These are phyloP conservation scores for Aegilops speltoides DNA, from an alignment of 176 grass and related monocot species.

Conservation along the genomic window DNA sequence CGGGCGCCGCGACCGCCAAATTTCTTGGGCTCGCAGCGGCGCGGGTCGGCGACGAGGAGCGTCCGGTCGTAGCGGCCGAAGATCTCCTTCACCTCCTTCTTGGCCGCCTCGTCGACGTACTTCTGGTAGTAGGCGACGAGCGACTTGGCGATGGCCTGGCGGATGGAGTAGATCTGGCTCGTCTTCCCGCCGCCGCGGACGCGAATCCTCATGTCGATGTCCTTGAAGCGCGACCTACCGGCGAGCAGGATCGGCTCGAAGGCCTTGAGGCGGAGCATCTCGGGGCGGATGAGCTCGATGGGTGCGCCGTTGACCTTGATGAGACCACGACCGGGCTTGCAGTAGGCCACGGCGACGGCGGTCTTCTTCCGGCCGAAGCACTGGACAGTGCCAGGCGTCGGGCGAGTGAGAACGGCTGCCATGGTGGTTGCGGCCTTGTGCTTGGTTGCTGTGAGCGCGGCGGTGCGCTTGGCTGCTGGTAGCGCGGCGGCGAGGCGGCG, in stretches of 20 bases:
- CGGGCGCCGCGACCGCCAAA: slow-evolving; percentile 81
- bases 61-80: slow-evolving; percentile 74
- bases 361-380: slow-evolving; percentile 91
- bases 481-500: neutral
- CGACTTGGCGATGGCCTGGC: slow-evolving; percentile 79
- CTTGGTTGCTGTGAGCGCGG: neutral
- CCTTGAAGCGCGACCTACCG: slow-evolving; percentile 57
- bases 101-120: slow-evolving; percentile 78
- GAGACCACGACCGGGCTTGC: slow-evolving; percentile 71
- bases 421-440: neutral
- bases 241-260: slow-evolving; percentile 77
- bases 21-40: slow-evolving; percentile 91
- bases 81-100: slow-evolving; percentile 91
- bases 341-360: slow-evolving; percentile 74
- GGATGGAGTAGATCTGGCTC: slow-evolving; percentile 82
- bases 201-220: slow-evolving; percentile 84
- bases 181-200: slow-evolving; percentile 75
- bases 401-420: slow-evolving; percentile 30
- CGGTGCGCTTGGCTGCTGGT: neutral
- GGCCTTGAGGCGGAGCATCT: slow-evolving; percentile 76
- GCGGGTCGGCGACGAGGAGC: slow-evolving; percentile 77
- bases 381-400: slow-evolving; percentile 48
- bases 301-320: slow-evolving; percentile 86
- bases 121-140: slow-evolving; percentile 82
- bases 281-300: slow-evolving; percentile 77